Conservation (phyloP, 179 eudicot species). For the Carnegiea gigantea region DNA sequence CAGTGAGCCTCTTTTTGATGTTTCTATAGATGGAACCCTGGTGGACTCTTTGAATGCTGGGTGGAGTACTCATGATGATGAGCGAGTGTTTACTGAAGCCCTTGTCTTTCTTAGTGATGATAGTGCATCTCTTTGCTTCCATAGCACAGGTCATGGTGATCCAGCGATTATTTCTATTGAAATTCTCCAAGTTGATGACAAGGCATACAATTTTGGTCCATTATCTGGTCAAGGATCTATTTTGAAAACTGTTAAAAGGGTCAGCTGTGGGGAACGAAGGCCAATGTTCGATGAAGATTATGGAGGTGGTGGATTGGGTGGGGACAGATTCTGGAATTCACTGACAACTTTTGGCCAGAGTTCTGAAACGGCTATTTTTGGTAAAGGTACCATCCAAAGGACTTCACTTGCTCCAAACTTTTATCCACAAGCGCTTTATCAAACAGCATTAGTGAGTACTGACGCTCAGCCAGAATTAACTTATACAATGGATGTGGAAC, state of each 20-base stretch:
- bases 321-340: constrained; percentile 91
- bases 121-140: constrained; percentile 84
- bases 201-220: constrained; percentile 71
- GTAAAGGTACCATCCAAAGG: constrained; percentile 46
- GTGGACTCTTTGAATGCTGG: constrained; percentile 74
- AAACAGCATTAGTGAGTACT: constrained; percentile 68
- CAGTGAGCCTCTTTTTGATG: constrained; percentile 84
- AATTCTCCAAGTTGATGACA: constrained; percentile 80
- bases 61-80: constrained; percentile 81
- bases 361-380: constrained; percentile 55
- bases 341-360: constrained; percentile 51
- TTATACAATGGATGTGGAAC: constrained; percentile 80
- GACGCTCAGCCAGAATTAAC: constrained; percentile 53
- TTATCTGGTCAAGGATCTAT: constrained; percentile 62
- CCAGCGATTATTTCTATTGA: constrained; percentile 89
- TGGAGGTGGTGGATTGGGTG: constrained; percentile 88
- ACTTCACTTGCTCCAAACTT: constrained; percentile 68
- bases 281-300: constrained; percentile 80
- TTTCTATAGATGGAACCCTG: constrained; percentile 81
- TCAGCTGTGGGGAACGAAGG: constrained; percentile 64
- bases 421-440: constrained; percentile 83
- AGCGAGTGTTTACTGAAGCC: constrained; percentile 74
- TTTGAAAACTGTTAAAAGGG: constrained; percentile 62
- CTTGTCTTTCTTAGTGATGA: constrained; percentile 65
- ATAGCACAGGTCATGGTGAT: constrained; percentile 98